Evolutionary conservation across 495 filamentous ascomycete species (phyloP), one percentile per base, ranked within the genome.

Genomic region (Letharia lupina): DNA sequence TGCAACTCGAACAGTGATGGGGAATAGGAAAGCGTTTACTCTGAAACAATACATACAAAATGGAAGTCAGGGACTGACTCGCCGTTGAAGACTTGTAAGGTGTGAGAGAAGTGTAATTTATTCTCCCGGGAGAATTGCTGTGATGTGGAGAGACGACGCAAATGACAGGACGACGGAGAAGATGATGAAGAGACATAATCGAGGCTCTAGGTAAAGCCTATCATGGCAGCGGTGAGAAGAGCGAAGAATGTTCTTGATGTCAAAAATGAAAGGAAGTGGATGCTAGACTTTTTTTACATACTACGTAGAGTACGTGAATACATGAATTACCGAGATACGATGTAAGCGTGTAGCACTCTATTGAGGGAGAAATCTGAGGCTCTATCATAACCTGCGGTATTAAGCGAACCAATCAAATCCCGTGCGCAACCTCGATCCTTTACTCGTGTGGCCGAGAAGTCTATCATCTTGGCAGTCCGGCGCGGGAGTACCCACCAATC

Each of bases 11-110:
- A 56, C 7, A 18, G 31, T 4, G 31, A 56, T 8, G 12, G 23
- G 28, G 13, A 35, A 56, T 2, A 11, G 6, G 31, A 10, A 12
- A 20, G 44, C 15, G 5, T 47, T 52, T 31, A 23, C 48, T 31
- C 8, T 1, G 31, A 56, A 33, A 35, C 6, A 31, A 13, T 13
- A 56, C 52, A 7, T 56, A 56, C 52, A 56, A 35, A 2, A 56
- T 56, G 20, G 91, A 96, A 58, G 87, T 87, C 64, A 98, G 81
- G 15, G 91, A 84, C 57, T 76, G 76, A 18, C 20, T 67, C 23
- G 52, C 45, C 35, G 40, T 42, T 12, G 59, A 57, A 11, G 63
- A 48, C 28, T 65, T 62, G 23, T 44, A 20, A 18, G 47, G 42
- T 20, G 41, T 23, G 4, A 61, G 20, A 40, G 44, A 60, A 23